Percentiles rank a stretch among this genome's conserved stretches.
phyloP scores from a whole-genome alignment of 306 rosid species.

The Acmispon strigosus region DNA sequence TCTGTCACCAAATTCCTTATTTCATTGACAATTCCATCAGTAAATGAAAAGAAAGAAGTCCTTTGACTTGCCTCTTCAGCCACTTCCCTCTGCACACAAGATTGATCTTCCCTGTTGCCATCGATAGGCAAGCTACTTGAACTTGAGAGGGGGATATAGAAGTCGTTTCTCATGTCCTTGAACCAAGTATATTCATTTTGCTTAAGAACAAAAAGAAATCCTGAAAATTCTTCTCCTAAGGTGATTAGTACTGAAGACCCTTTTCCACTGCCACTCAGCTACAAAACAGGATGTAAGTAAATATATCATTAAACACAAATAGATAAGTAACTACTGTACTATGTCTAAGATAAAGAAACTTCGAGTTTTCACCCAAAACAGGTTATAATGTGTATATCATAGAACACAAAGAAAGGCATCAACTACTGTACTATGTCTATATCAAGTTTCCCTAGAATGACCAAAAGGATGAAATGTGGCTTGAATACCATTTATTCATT shows the following conservation, averaged over 20 bases:
- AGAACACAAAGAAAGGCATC: too few relatives aligned
- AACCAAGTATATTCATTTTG: constrained; percentile 62
- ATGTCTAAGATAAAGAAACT: constrained; percentile 5
- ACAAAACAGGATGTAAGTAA: constrained; percentile 20
- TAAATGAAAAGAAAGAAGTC: constrained; percentile 29
- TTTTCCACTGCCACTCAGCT: constrained; percentile 53
- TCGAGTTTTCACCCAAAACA: not conserved
- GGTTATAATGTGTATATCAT: too few relatives aligned
- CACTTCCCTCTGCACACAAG: constrained; percentile 28
- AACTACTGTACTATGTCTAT: too few relatives aligned
- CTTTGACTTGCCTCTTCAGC: constrained; percentile 26
- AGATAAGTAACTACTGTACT: not conserved
- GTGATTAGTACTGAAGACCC: constrained; percentile 50
- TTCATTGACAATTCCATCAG: constrained; percentile 47
- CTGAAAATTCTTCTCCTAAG: constrained; percentile 54
- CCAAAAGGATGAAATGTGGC: not conserved
- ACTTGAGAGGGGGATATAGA: constrained; percentile 56
- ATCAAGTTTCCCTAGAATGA: too few relatives aligned
- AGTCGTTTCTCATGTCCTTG: constrained; percentile 58
- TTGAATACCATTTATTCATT: not conserved
- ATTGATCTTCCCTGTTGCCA: constrained; percentile 17
- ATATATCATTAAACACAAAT: constrained; percentile 12
- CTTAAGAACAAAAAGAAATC: constrained; percentile 71
- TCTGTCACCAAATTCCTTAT: constrained; percentile 52
- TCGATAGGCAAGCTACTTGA: constrained; percentile 17